Evolutionary conservation across 768 basidiomycete species (phyloP), one percentile per base, ranked within the genome.

Genomic region (Cystofilobasidium bisporidii): DNA sequence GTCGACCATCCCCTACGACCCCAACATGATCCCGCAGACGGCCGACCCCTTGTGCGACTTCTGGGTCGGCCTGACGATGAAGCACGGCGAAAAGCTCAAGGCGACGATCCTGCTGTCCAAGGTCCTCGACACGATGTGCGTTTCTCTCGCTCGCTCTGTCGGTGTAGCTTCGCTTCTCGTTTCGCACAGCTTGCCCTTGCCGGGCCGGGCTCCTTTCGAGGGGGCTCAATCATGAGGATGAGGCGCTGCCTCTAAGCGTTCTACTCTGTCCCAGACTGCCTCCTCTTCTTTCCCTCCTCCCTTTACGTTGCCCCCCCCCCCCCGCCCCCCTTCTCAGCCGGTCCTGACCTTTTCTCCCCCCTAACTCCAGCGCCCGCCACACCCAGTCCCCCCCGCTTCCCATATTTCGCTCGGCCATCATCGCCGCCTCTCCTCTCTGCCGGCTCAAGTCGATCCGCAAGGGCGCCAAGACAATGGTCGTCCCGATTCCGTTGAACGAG

Each of bases 361-460:
- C 43, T n/a, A 20, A 5, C 43, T 3, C 22, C 14, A 68, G 55
- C 15, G 38, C 38, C 40, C 24, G 30, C 28, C 17, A 33, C 67
- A 93, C 90, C 20, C 82, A 85, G 63, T 82, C 84, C 10, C 84
- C 86, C n/a, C 87, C 91, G 0, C 79, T 91, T 40, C 88, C 88
- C 22, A 83, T 94, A 71, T 78, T 96, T 5, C 84, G 85, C 45
- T 77, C 85, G 73, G 92, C 91, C 0, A 78, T 96, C 61, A 73
- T 82, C 28, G 74, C 81, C 2, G 85, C 84, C 1, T 81, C 88
- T 4, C 93, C 93, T 1, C 83, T 85, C 0, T 84, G 93, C 32
- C 81, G 84, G 30, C 70, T 80, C 40, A 74, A 84, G 68, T 83
- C 81, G 33, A 81, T 84, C 71, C 83, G 83, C 63, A 80, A 80